Evolutionary conservation across 345 rosid species (phyloP).

Genomic region (Pugionium cornutum): DNA sequence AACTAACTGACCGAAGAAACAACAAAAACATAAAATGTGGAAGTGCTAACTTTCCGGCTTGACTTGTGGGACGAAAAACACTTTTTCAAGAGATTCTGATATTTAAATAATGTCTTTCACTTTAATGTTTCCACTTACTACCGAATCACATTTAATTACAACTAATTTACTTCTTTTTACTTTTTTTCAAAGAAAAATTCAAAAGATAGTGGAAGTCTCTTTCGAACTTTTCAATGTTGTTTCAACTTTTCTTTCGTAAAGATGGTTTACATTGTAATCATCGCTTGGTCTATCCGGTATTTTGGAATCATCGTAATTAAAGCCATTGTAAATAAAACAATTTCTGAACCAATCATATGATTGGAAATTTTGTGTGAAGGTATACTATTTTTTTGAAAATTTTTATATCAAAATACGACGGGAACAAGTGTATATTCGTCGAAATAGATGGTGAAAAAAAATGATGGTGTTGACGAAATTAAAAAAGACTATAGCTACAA

Average conservation of each 20-base stretch:
- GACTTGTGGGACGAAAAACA: background rate
- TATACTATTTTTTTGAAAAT: too few species aligned
- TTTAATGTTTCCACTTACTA: constrained; percentile 17
- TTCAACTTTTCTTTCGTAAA: constrained; percentile 1
- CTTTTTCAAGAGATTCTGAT: constrained; percentile 5
- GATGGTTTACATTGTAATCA: too few species aligned
- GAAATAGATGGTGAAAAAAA: too few species aligned
- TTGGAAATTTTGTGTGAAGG: too few species aligned
- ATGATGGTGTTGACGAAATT: too few species aligned
- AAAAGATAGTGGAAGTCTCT: constrained; percentile 24
- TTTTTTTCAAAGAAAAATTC: constrained; percentile 1
- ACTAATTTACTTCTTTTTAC: background rate
- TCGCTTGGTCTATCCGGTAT: background rate
- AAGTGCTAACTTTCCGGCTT: background rate
- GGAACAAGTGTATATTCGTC: too few species aligned
- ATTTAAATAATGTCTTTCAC: background rate
- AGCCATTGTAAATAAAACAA: too few species aligned
- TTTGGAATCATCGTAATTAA: background rate
- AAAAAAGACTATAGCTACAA: too few species aligned
- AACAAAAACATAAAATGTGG: too few species aligned
- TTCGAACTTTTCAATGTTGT: constrained; percentile 7
- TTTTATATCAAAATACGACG: too few species aligned
- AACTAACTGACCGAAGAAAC: too few species aligned
- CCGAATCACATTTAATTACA: constrained; percentile 10
- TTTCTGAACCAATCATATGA: too few species aligned